Evolutionary conservation across 169 alveolate genomes (phyloP).

Genomic region (Cryptosporidium muris): DNA sequence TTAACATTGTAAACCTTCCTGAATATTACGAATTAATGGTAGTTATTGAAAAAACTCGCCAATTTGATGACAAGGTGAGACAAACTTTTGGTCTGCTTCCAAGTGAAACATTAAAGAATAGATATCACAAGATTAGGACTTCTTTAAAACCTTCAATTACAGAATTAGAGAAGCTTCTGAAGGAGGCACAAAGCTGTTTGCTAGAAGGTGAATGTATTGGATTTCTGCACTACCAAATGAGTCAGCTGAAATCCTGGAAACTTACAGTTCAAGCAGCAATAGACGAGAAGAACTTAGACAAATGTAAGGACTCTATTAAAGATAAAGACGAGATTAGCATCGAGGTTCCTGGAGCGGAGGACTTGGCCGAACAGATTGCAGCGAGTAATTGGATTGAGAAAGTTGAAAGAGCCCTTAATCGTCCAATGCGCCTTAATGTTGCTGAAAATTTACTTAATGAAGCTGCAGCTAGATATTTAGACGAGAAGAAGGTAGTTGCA

Average conservation of each 20-base stretch:
- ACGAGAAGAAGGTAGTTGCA: slow-evolving; percentile 42
- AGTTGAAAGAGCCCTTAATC: slow-evolving; percentile 41
- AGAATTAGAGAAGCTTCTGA: slow-evolving; percentile 30
- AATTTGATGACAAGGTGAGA: slow-evolving; percentile 34
- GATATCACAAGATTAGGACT: background rate
- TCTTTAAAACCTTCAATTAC: slow-evolving; percentile 2
- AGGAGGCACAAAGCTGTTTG: slow-evolving; percentile 36
- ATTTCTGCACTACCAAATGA: slow-evolving; percentile 31
- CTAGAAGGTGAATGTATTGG: slow-evolving; percentile 12
- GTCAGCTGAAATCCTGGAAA: slow-evolving; percentile 53
- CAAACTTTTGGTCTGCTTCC: background rate
- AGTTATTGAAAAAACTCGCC: slow-evolving; percentile 9
- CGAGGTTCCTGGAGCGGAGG: slow-evolving; percentile 57
- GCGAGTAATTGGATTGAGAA: slow-evolving; percentile 72
- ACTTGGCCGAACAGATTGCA: slow-evolving; percentile 53
- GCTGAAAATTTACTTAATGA: slow-evolving; percentile 65
- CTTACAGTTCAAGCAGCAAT: slow-evolving; percentile 52
- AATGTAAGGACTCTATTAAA: slow-evolving; percentile 61
- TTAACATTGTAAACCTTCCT: slow-evolving; percentile 34
- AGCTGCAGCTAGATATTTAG: slow-evolving; percentile 56
- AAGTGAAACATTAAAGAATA: background rate
- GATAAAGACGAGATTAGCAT: slow-evolving; percentile 57
- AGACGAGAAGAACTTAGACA: slow-evolving; percentile 53
- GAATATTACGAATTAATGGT: slow-evolving; percentile 5
- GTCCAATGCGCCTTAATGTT: slow-evolving; percentile 58